Evolutionary conservation across 805 yeast genomes (phyloP).

Genomic region (Torulaspora delbrueckii): DNA sequence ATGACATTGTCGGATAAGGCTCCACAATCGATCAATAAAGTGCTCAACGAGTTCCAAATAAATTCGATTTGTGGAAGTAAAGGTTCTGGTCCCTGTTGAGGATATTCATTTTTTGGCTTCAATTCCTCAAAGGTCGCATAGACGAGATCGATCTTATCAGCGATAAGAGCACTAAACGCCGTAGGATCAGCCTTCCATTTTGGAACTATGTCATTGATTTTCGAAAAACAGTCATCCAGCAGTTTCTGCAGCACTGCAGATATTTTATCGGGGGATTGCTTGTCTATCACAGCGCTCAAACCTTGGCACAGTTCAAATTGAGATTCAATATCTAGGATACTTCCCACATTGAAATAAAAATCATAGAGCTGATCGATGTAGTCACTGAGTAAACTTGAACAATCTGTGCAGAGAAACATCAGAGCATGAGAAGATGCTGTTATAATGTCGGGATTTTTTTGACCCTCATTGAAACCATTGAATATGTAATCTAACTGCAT

Average conservation of each 20-base stretch:
- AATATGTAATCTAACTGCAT: constrained; percentile 80
- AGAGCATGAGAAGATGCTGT: constrained; percentile 90
- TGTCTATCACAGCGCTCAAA: constrained; percentile 71
- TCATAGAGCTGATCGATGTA: constrained; percentile 70
- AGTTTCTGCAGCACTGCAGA: constrained; percentile 64
- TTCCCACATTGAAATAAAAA: constrained; percentile 57
- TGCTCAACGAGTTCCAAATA: constrained; percentile 26
- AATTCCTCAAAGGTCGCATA: constrained; percentile 33
- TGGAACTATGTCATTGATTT: constrained; percentile 19
- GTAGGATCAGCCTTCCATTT: constrained; percentile 25
- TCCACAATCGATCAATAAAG: constrained; percentile 23
- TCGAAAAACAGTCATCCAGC: constrained; percentile 45
- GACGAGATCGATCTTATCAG: constrained; percentile 63
- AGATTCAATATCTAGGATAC: constrained; percentile 58
- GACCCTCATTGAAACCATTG: constrained; percentile 49
- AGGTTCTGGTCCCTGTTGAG: constrained; percentile 32
- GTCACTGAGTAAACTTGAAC: constrained; percentile 58
- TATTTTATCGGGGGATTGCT: constrained; percentile 51
- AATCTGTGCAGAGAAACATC: constrained; percentile 92
- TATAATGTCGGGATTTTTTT: constrained; percentile 42
- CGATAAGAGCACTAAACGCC: constrained; percentile 45
- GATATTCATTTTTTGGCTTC: constrained; percentile 30
- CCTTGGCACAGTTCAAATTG: constrained; percentile 84
- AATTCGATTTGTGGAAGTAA: constrained; percentile 26
- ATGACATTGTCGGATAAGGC: constrained; percentile 24